Evolutionary conservation across 202 grass and related monocot genomes (phyloP), one percentile per base, ranked within the genome.

Genomic region (Bolboschoenoplectus hybrid): DNA sequence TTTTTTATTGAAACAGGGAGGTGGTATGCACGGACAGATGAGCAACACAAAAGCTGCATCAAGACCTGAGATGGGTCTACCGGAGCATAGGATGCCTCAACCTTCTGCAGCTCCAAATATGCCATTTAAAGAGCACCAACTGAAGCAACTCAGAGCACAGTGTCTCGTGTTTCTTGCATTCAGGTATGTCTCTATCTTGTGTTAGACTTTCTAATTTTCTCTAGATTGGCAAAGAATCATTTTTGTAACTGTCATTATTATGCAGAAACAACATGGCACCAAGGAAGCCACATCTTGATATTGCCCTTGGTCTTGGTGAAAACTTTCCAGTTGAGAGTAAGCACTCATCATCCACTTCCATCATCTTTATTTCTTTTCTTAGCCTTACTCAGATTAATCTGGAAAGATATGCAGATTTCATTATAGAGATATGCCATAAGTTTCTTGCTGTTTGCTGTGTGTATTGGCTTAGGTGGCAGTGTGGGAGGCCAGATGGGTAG

Each of bases 161-260:
- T 99, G 97, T 83, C 91, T 99, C 81, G 93, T 99, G 81, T 99
- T 99, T 94, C 93, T 99, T 97, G 93, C 97, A 85, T 99, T 99
- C 82, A 97, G 97, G 97, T 89, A 44, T 78, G 61, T 64, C 83
- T 75, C 49, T 87, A 82, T 76, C 3, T 34, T 81, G 14, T 87
- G 35, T 64, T 70, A 13, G 88, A 55, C 1, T 8, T 40, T 82
- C 16, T 84, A 57, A 26, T n/a, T 85, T 68, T 34, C 44, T 85
- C 58, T 45, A 71, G 34, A 41, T 44, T 63, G 66, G 0, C 26
- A 66, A 12, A 38, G 11, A 66, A 32, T 74, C 2, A 76, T 57
- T 76, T 80, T 82, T 81, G 49, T 53, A 73, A 12, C 63, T 85
- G 41, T 19, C 10, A 9, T 20, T 80, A 44, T 61, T 43, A 60